Percentiles rank a stretch among this genome's conserved stretches.
These are phyloP conservation scores for Echium plantagineum DNA, from an alignment of 257 asterid genomes.

Conservation along the genomic window DNA sequence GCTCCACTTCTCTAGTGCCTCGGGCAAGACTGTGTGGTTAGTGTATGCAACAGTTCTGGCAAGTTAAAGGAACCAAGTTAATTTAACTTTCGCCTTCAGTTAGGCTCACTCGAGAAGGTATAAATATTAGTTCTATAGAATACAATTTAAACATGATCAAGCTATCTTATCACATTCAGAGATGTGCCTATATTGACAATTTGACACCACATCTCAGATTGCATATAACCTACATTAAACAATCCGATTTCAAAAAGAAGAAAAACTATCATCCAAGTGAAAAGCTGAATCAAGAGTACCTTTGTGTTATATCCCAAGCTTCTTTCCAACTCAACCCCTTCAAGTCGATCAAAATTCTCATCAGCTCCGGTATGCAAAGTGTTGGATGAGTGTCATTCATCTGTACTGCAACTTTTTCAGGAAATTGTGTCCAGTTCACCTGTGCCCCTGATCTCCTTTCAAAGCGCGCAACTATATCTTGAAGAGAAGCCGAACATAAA, in stretches of 20 bases:
- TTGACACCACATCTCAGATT: too few relatives aligned
- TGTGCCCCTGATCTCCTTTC: constrained; percentile 60
- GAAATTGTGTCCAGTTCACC: constrained; percentile 62
- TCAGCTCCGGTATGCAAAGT: constrained; percentile 73
- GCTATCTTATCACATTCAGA: too few relatives aligned
- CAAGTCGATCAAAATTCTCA: constrained; percentile 73
- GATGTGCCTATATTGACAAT: too few relatives aligned
- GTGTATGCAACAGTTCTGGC: constrained; percentile 86
- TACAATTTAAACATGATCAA: too few relatives aligned
- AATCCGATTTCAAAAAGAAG: too few relatives aligned
- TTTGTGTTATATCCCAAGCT: constrained; percentile 72
- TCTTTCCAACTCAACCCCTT: constrained; percentile 70
- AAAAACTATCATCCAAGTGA: too few relatives aligned
- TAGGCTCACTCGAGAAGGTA: background rate
- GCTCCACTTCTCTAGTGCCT: constrained; percentile 91
- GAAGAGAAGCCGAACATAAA: constrained; percentile 84
- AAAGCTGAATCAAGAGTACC: constrained; percentile 22
- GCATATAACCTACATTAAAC: too few relatives aligned
- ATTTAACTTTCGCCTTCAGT: constrained; percentile 17
- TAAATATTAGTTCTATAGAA: too few relatives aligned
- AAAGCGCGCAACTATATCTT: constrained; percentile 67
- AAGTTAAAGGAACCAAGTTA: constrained; percentile 15
- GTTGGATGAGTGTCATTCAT: constrained; percentile 94
- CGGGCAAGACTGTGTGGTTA: constrained; percentile 84
- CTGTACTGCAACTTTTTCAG: constrained; percentile 89